Conservation (phyloP, 2,329 filamentous ascomycete species). For the Cercospora sojina region DNA sequence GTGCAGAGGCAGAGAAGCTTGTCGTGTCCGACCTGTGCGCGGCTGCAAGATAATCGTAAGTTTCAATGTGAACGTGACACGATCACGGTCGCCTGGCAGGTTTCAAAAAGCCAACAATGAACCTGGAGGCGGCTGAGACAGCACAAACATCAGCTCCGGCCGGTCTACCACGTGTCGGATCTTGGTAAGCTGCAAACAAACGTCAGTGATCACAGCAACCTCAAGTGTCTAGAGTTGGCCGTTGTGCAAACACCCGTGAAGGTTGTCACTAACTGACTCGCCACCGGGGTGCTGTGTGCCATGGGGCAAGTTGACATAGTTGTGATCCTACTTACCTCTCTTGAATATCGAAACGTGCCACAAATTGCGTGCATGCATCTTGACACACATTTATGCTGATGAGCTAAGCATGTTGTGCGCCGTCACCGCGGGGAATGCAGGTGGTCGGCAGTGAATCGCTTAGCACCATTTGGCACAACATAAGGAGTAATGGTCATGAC, state of each 20-base stretch:
- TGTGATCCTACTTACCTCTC: neutral
- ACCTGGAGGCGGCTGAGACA: constrained; percentile 2
- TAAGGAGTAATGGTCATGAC: neutral
- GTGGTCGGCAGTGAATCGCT: neutral
- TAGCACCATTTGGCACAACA: neutral
- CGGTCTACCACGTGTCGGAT: constrained; percentile 9
- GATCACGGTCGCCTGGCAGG: constrained; percentile 1
- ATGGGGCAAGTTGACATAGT: neutral
- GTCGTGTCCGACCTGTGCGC: neutral
- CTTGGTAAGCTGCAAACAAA: constrained; percentile 10
- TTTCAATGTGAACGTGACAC: constrained; percentile 1
- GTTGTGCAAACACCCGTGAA: neutral
- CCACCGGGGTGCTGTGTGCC: neutral
- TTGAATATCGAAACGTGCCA: neutral
- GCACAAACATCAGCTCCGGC: neutral
- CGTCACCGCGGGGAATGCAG: neutral
- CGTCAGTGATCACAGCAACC: neutral
- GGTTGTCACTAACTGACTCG: neutral
- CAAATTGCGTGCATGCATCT: neutral
- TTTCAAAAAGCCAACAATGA: constrained; percentile 3
- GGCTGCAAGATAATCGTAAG: neutral
- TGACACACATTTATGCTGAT: neutral
- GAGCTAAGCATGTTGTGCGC: neutral
- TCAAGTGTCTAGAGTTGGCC: neutral
- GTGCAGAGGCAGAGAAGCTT: neutral